These are phyloP conservation scores for Puccinia novopanici DNA, from an alignment of 1,284 basidiomycete species.

Conservation along the genomic window DNA sequence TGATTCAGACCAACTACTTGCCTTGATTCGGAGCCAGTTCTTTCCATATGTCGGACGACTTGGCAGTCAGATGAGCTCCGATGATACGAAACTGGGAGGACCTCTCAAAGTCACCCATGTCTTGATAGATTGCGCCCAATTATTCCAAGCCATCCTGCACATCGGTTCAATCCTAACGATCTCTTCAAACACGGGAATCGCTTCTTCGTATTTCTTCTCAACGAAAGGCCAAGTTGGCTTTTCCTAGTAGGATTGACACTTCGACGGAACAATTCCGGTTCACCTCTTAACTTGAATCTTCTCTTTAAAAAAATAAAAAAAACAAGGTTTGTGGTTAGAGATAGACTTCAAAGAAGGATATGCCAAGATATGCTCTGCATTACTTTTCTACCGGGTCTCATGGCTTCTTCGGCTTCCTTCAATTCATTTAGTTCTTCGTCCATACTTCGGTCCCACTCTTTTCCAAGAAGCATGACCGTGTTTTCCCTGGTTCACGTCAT, in stretches of 20 bases:
- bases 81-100: conserved; percentile 83
- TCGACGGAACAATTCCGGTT: conserved; percentile 75
- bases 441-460: conserved; percentile 68
- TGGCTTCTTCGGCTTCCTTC: conserved; percentile 62
- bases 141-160: conserved; percentile 79
- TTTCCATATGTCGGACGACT: conserved; percentile 79
- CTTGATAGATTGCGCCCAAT: conserved; percentile 61
- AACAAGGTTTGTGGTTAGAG: conserved; percentile 39
- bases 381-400: conserved; percentile 69
- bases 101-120: conserved; percentile 68
- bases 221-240: conserved; percentile 86
- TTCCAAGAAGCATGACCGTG: conserved; percentile 62
- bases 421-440: conserved; percentile 66
- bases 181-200: conserved; percentile 80
- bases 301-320: conserved; percentile 52
- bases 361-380: conserved; percentile 62
- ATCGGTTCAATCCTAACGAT: conserved; percentile 90
- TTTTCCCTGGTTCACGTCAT: not conserved
- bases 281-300: conserved; percentile 61
- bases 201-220: conserved; percentile 69
- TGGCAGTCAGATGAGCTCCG: conserved; percentile 78
- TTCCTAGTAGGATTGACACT: conserved; percentile 76
- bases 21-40: conserved; percentile 73
- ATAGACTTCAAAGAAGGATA: conserved; percentile 60
- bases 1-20: conserved; percentile 58